These are phyloP conservation scores for Parastagonospora nodorum DNA, from an alignment of 2,329 filamentous ascomycete species.

Conservation along the genomic window DNA sequence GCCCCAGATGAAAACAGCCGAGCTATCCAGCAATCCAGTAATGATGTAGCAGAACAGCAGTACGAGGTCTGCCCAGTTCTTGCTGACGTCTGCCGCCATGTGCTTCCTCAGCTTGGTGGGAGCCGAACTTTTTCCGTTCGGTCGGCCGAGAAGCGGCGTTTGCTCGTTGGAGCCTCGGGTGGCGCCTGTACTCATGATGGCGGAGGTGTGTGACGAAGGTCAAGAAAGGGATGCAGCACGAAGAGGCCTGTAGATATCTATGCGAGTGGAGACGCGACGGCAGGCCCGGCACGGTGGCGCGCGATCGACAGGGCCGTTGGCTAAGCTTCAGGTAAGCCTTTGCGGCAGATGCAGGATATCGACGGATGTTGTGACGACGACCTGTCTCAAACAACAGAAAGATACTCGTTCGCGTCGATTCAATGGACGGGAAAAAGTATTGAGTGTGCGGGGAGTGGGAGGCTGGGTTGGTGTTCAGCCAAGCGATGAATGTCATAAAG, in stretches of 20 bases:
- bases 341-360: slow-evolving; percentile 37
- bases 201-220: slow-evolving; percentile 10
- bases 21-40: slow-evolving; percentile 77
- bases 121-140: slow-evolving; percentile 27
- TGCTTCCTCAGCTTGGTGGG: slow-evolving; percentile 32
- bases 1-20: slow-evolving; percentile 76
- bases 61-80: slow-evolving; percentile 69
- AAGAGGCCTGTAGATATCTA: slow-evolving; percentile 10
- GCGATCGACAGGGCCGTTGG: slow-evolving; percentile 22
- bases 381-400: slow-evolving; percentile 10
- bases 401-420: slow-evolving; percentile 5
- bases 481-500: slow-evolving; percentile 18
- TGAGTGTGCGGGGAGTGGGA: slow-evolving; percentile 17
- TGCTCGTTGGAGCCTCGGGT: slow-evolving; percentile 31
- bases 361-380: slow-evolving; percentile 6
- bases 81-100: slow-evolving; percentile 58
- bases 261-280: not conserved
- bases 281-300: not conserved
- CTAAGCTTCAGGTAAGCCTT: slow-evolving; percentile 34
- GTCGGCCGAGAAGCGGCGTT: slow-evolving; percentile 39
- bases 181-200: slow-evolving; percentile 20
- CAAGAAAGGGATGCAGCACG: slow-evolving; percentile 4
- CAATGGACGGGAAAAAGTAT: slow-evolving; percentile 16
- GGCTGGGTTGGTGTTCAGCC: slow-evolving; percentile 5
- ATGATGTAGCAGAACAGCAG: slow-evolving; percentile 76